Base-by-base conservation (phyloP, 257 asterid species). In the Buddleja alternifolia region DNA sequence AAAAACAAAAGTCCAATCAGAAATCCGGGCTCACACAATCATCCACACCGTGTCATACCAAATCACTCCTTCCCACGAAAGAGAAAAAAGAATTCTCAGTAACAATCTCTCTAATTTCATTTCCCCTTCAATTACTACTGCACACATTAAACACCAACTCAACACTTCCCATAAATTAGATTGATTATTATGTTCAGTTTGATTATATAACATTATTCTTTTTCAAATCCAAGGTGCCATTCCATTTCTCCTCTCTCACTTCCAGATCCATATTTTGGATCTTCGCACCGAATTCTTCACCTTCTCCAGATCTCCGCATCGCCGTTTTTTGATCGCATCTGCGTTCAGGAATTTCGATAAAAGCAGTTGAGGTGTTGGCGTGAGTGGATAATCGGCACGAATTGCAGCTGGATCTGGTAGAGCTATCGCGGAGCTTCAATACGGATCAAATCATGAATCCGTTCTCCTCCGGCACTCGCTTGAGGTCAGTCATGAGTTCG, bases 401-500 rank as follows among this genome's bases (percentile, higher is more conserved):
- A 67, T 51, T 64, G 20, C 66, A 37, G 74, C 84, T 82, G 93
- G 96, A 89, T 91, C 98, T 92, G 86, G 78, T 84, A 64, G 87
- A 86, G 85, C 82, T 89, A 52, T 84, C 92, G 20, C 78, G 83
- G 67, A 79, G 80, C 80, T 85, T 79, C 77, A 55, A 77, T 37
- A 72, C 82, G 70, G 96, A 90, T 76, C 84, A 85, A 83, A 82
- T 84, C 90, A 93, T 93, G 98, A 90, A 90, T 77, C 92, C 92
- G 44, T 93, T 93, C 75, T 88, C 96, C 21, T 86, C 97, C 73
- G 89, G 87, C 84, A 82, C 98, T 48, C 98, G 96, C 74, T 86
- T 93, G 64, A 88, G 98, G 98, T 90, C 42, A 69, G 82, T 64
- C 16, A 10, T 55, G 52, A 63, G 40, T 34, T 63, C 29, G 54